phyloP scores from a whole-genome alignment of 306 rosid species.

The Aeschynomene evenia region DNA sequence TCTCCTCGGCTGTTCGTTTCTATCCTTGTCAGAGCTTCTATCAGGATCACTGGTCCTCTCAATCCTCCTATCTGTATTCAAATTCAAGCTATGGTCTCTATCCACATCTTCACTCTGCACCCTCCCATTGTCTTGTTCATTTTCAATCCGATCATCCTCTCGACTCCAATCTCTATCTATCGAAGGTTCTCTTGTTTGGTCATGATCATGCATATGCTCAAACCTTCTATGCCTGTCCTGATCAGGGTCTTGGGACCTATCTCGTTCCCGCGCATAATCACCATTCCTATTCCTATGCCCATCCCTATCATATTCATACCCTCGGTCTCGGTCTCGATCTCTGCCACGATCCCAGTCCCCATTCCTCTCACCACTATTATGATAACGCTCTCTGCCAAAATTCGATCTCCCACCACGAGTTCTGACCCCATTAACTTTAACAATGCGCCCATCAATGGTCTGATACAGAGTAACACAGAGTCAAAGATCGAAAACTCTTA shows the following conservation, averaged over 20 bases:
- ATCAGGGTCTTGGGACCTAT: slow-evolving; percentile 55
- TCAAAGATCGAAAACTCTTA: slow-evolving; percentile 27
- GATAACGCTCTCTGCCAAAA: slow-evolving; percentile 62
- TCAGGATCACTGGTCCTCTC: slow-evolving; percentile 49
- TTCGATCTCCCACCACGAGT: slow-evolving; percentile 64
- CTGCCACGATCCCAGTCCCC: slow-evolving; percentile 60
- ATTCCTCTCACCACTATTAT: slow-evolving; percentile 50
- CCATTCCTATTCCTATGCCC: slow-evolving; percentile 44
- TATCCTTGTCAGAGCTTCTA: slow-evolving; percentile 43
- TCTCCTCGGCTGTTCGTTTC: slow-evolving; percentile 49
- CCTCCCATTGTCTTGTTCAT: slow-evolving; percentile 40
- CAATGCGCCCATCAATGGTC: slow-evolving; percentile 78
- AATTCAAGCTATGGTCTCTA: slow-evolving; percentile 43
- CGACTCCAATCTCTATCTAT: slow-evolving; percentile 41
- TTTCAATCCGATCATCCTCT: slow-evolving; percentile 40
- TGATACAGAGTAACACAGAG: slow-evolving; percentile 42
- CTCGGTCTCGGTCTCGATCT: slow-evolving; percentile 50
- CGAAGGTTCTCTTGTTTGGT: slow-evolving; percentile 41
- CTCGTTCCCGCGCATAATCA: slow-evolving; percentile 50
- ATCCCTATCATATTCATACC: slow-evolving; percentile 53
- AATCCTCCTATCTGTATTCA: slow-evolving; percentile 43
- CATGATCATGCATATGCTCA: slow-evolving; percentile 48
- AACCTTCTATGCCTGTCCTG: slow-evolving; percentile 57
- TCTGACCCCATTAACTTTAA: slow-evolving; percentile 80
- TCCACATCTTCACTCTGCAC: slow-evolving; percentile 41